Evolutionary conservation across 164 flowering plant genomes (phyloP).

Genomic region (Berberis thunbergii): DNA sequence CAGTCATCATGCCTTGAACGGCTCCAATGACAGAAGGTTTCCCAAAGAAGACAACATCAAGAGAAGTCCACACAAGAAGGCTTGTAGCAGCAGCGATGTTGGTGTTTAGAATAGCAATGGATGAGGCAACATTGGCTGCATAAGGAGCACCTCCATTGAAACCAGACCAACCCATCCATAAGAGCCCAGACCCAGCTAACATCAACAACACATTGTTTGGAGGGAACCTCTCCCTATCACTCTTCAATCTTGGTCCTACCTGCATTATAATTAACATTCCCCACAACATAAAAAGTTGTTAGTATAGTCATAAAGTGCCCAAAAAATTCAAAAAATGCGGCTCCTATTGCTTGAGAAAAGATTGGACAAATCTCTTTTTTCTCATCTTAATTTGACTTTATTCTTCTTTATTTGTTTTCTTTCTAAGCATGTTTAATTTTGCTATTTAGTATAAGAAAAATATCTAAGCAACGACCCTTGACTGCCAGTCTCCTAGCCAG

Average conservation of each 20-base stretch:
- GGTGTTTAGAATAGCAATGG: constrained; percentile 45
- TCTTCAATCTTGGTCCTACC: constrained; percentile 60
- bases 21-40: constrained; percentile 63
- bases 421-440: no score
- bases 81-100: constrained; percentile 53
- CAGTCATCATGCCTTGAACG: constrained; percentile 61
- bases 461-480: no score
- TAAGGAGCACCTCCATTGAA: constrained; percentile 62
- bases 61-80: constrained; percentile 50
- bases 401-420: no score
- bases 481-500: no score
- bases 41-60: constrained; percentile 48
- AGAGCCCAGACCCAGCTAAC: constrained; percentile 55
- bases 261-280: constrained; percentile 5
- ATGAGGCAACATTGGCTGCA: constrained; percentile 39
- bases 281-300: background rate
- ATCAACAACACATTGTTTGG: constrained; percentile 51
- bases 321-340: background rate
- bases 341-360: no score
- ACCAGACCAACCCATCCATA: constrained; percentile 75
- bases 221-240: constrained; percentile 50
- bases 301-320: background rate
- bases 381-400: no score
- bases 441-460: no score
- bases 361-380: no score